Evolutionary conservation across 768 basidiomycete genomes (phyloP).

Genomic region (Xanthoconium purpureum): DNA sequence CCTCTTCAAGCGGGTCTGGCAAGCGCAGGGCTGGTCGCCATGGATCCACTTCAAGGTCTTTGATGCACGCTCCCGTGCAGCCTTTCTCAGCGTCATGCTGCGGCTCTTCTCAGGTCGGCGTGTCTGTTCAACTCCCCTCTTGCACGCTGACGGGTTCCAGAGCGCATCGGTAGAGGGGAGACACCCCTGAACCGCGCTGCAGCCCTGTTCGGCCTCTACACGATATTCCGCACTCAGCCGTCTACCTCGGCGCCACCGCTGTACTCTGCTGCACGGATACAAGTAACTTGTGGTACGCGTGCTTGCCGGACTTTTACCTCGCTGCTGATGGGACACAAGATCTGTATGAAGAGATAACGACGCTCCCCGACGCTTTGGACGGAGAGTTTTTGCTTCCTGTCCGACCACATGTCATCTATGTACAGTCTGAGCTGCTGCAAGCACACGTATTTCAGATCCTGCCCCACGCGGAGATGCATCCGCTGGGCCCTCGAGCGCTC

Average conservation of each 20-base stretch:
- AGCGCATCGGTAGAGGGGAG: constrained; percentile 49
- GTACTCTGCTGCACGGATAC: constrained; percentile 49
- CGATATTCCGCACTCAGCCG: constrained; percentile 69
- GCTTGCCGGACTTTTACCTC: not conserved
- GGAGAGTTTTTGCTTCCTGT: constrained; percentile 42
- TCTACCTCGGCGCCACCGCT: constrained; percentile 49
- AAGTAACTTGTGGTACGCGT: constrained; percentile 55
- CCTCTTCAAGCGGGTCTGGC: constrained; percentile 72
- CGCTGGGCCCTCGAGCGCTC: constrained; percentile 60
- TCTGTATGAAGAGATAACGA: constrained; percentile 46
- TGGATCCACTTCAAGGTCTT: constrained; percentile 76
- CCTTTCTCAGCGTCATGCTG: constrained; percentile 55
- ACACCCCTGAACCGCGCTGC: constrained; percentile 53
- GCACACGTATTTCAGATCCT: constrained; percentile 57
- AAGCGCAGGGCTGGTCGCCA: constrained; percentile 56
- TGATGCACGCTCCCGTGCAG: constrained; percentile 61
- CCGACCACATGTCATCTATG: constrained; percentile 47
- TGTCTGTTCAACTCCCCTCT: not conserved
- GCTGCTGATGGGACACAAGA: constrained; percentile 42
- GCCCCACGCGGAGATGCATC: constrained; percentile 46
- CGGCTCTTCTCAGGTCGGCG: constrained; percentile 66
- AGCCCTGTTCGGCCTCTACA: constrained; percentile 68
- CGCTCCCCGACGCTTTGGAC: constrained; percentile 46
- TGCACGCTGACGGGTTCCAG: constrained; percentile 33
- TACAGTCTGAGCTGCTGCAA: constrained; percentile 47